Evolutionary conservation across 495 filamentous ascomycete species (phyloP).

Genomic region (Penicillium lividum): DNA sequence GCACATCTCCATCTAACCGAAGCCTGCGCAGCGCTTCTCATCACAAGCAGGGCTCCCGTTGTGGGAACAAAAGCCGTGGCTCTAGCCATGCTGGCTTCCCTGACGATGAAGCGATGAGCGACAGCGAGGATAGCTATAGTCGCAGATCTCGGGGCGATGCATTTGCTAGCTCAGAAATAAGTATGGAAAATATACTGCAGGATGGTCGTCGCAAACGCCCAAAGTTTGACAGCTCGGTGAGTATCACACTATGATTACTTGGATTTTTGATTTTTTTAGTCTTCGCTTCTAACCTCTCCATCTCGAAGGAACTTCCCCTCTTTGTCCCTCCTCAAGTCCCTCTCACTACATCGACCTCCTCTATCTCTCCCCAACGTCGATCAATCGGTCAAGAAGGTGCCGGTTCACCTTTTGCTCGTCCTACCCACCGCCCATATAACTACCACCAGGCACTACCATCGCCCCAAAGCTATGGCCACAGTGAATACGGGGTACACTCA

Average conservation of each 20-base stretch:
- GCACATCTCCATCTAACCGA: constrained; percentile 77
- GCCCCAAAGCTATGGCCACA: constrained; percentile 69
- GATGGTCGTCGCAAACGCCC: constrained; percentile 92
- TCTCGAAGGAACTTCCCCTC: constrained; percentile 80
- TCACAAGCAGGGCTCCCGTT: constrained; percentile 68
- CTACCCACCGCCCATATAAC: constrained; percentile 70
- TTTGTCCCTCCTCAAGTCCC: constrained; percentile 94
- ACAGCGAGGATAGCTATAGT: constrained; percentile 75
- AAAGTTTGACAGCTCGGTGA: constrained; percentile 96
- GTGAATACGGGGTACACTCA: constrained; percentile 48
- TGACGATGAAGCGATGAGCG: constrained; percentile 74
- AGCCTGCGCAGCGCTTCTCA: constrained; percentile 79
- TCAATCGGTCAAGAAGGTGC: constrained; percentile 58
- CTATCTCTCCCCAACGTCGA: constrained; percentile 87
- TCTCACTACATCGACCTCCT: constrained; percentile 82
- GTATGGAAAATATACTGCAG: constrained; percentile 95
- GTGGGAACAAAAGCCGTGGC: constrained; percentile 65
- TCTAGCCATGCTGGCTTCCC: constrained; percentile 66
- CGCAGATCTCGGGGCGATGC: constrained; percentile 75
- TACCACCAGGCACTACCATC: constrained; percentile 74
- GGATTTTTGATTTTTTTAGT: constrained; percentile 10
- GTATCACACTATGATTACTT: constrained; percentile 31
- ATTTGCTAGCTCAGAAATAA: constrained; percentile 92
- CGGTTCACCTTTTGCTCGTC: constrained; percentile 68
- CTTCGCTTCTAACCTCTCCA: constrained; percentile 16